A percentile compares a stretch with the other conserved stretches of the same genome.
phyloP scores from a whole-genome alignment of 176 grass and related monocot genomes.

The Oryza officinalis region DNA sequence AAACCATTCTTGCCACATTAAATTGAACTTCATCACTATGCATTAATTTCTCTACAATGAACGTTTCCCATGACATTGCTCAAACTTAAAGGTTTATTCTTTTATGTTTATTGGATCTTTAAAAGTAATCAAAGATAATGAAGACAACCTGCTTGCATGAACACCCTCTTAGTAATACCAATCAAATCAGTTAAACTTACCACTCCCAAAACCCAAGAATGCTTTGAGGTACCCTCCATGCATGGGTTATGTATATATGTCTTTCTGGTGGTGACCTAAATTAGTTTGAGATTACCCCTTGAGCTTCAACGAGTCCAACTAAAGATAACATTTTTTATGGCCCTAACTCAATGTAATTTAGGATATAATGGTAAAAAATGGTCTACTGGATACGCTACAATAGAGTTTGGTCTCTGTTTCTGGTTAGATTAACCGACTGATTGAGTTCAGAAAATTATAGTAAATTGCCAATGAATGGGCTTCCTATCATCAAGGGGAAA shows the following conservation, averaged over 20 bases:
- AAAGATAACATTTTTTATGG: not conserved
- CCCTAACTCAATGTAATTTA: not conserved
- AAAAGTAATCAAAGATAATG: not conserved
- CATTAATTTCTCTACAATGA: constrained; percentile 7
- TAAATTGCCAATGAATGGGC: not conserved
- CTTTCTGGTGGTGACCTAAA: not conserved
- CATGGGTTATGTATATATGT: not conserved
- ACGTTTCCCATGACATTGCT: not conserved
- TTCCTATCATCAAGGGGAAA: not conserved
- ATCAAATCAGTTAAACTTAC: constrained; percentile 3
- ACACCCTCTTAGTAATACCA: not conserved
- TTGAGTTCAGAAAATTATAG: not conserved
- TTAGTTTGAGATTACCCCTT: not conserved
- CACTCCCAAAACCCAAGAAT: not conserved
- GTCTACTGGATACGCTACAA: not conserved
- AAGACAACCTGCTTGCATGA: not conserved
- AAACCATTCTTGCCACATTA: not conserved
- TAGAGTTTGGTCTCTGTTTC: not conserved
- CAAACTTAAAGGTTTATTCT: not conserved
- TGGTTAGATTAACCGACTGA: not conserved
- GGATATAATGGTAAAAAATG: not conserved
- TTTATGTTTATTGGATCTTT: not conserved
- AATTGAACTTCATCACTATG: not conserved
- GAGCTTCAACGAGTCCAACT: not conserved
- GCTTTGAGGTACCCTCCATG: not conserved